phyloP scores from a whole-genome alignment of 192 early-diverging fungal genomes.

The Umbelopsis isabellina region DNA sequence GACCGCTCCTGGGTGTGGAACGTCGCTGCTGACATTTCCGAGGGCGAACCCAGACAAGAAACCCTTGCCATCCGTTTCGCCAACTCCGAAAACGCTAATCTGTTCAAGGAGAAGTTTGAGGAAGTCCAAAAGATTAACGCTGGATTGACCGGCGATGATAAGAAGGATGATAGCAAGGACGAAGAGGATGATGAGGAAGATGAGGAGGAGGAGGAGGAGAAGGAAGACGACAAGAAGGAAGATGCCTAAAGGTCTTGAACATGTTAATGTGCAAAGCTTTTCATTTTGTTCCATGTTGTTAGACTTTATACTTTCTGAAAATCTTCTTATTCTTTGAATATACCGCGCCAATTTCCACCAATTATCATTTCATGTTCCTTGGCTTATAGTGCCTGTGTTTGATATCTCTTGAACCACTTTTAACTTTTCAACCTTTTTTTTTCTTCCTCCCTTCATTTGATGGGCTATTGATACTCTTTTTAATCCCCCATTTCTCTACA shows the following conservation, averaged over 20 bases:
- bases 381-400: no score
- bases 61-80: constrained; percentile 95
- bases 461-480: no score
- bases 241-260: neutral
- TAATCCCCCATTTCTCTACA: no score
- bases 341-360: no score
- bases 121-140: constrained; percentile 63
- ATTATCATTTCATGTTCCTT: no score
- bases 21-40: constrained; percentile 86
- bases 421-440: no score
- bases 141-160: constrained; percentile 37
- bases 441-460: no score
- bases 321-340: no score
- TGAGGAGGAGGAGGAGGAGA: constrained; percentile 36
- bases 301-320: no score
- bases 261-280: no score
- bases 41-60: constrained; percentile 83
- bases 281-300: no score
- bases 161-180: constrained; percentile 39
- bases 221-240: constrained; percentile 25
- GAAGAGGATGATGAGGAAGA: constrained; percentile 45
- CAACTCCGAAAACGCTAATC: constrained; percentile 93
- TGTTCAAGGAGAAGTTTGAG: constrained; percentile 90
- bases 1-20: constrained; percentile 99
- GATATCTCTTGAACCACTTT: no score